Percentiles rank a stretch among this genome's conserved stretches.
Evolutionary conservation across 192 early-diverging fungal species (phyloP).

Genomic region (Podila epicladia): DNA sequence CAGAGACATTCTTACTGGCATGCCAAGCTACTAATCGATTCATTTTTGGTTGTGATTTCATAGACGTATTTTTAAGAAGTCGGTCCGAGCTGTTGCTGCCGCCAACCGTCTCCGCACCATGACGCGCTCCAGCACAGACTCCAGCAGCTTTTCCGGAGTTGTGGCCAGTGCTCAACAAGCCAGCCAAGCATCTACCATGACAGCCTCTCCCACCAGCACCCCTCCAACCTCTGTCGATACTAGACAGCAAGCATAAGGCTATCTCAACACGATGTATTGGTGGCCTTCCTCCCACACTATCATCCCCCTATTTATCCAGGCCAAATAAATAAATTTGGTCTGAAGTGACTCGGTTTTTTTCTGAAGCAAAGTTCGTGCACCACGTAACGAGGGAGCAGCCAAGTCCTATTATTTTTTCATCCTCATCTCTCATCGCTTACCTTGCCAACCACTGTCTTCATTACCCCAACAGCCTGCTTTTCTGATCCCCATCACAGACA

Average conservation of each 20-base stretch:
- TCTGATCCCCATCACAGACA: too few species aligned
- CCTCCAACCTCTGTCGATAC: slow-evolving; percentile 43
- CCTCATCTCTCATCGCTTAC: slow-evolving; percentile 54
- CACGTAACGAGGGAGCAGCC: background rate
- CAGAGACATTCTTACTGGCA: background rate
- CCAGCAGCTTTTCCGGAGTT: background rate
- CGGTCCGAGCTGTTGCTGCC: slow-evolving; percentile 70
- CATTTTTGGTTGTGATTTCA: background rate
- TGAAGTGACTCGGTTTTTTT: too few species aligned
- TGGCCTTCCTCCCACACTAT: too few species aligned
- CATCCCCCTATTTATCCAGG: too few species aligned
- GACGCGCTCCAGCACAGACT: slow-evolving; percentile 26
- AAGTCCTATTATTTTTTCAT: background rate
- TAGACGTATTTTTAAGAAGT: slow-evolving; percentile 66
- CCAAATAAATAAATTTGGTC: too few species aligned
- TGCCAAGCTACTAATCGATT: background rate
- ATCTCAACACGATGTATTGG: background rate
- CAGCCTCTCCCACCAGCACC: background rate
- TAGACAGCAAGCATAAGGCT: slow-evolving; percentile 52
- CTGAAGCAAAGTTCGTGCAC: too few species aligned
- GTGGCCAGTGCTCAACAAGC: background rate
- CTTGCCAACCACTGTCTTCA: too few species aligned
- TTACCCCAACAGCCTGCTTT: too few species aligned
- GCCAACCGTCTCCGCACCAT: slow-evolving; percentile 59
- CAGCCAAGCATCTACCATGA: background rate